These are phyloP conservation scores for Catenaria anguillulae DNA, from an alignment of 371 early-diverging fungal genomes.

Conservation along the genomic window DNA sequence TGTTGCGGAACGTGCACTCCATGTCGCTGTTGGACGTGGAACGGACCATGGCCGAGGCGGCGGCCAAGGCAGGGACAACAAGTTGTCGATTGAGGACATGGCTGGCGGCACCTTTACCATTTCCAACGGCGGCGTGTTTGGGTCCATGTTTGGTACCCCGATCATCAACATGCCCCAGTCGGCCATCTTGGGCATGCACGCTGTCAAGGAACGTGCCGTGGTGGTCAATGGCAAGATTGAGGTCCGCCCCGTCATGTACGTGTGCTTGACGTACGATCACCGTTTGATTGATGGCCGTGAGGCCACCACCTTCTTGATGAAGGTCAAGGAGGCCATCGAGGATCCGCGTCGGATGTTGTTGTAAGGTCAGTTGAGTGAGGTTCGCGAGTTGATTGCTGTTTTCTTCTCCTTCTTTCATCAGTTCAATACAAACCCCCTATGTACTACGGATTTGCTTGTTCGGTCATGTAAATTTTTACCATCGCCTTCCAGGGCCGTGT, in stretches of 20 bases:
- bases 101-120: constrained; percentile 97
- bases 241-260: constrained; percentile 96
- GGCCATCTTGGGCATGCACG: constrained; percentile 97
- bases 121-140: constrained; percentile 96
- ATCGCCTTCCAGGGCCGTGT: no score
- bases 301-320: constrained; percentile 92
- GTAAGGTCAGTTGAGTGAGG: constrained; percentile 4
- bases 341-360: constrained; percentile 85
- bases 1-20: constrained; percentile 76
- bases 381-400: no score
- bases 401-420: no score
- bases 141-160: constrained; percentile 90
- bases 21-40: constrained; percentile 78
- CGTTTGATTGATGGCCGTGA: constrained; percentile 96
- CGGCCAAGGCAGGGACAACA: constrained; percentile 86
- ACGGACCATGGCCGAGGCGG: constrained; percentile 71
- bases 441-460: no score
- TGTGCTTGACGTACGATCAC: constrained; percentile 96
- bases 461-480: no score
- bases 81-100: constrained; percentile 90
- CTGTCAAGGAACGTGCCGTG: constrained; percentile 87
- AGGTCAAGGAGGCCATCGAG: constrained; percentile 87
- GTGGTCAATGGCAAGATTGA: constrained; percentile 87
- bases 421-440: no score
- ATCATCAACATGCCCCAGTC: constrained; percentile 95